Base-by-base conservation (phyloP, 345 rosid species). In the Gossypium stocksii region DNA sequence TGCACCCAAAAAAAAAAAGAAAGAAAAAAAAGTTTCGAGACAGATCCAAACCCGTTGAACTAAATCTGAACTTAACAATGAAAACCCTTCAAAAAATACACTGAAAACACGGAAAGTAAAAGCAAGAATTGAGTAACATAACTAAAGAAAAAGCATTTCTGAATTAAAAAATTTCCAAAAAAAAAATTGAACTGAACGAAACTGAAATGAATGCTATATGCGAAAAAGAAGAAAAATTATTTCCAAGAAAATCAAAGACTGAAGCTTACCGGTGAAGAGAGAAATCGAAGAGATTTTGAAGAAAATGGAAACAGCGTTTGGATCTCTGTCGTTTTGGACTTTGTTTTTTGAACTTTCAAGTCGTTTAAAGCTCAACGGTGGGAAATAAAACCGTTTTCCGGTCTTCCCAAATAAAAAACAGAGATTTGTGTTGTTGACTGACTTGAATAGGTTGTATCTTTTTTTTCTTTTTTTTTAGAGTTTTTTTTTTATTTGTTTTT, bases 1-100 rank as follows among this genome's bases (percentile, higher is more conserved):
- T 13, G 27, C 51, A 16, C 43, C 25, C 41, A 34, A 64, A 11
- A 0, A 27, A 22, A n/a, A 34, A 15, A 2, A 20, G 12, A 22
- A 23, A 17, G 12, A 22, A 23, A 17, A 34, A 10, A 8, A 17
- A 76, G 70, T 15, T 49, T 16, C 23, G 52, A 27, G 59, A 59
- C 71, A 77, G 78, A 77, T 77, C 76, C 76, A 66, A 65, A 59
- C 34, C 66, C 80, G 77, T 74, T 74, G 62, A 73, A 23, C 34
- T 20, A 8, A 56, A 74, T 72, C 70, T 61, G 25, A 61, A 58
- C 38, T 77, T 16, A 70, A 77, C 64, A 72, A 22, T 25, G 16
- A 74, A 56, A 59, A 73, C 27, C 41, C 41, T 34, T 34, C 41
- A 34, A 5, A 34, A 34, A 34, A 34, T 5, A 77, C 64, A 72